phyloP scores from a whole-genome alignment of 352 stramenopile genomes.

The Phytophthora fragariaefolia region DNA sequence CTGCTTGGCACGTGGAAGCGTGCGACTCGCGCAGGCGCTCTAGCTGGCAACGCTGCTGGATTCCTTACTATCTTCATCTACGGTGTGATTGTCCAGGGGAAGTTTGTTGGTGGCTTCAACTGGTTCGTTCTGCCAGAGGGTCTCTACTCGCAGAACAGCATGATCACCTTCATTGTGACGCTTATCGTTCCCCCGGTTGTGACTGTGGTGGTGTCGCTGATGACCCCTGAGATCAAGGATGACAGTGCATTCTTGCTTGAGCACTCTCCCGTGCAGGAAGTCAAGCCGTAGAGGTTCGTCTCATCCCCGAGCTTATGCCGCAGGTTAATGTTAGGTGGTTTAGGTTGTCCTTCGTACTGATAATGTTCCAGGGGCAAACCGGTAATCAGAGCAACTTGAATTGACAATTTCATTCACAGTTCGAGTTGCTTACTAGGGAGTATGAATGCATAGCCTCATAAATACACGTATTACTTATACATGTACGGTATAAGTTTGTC shows the following conservation, averaged over 20 bases:
- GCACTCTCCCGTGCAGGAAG: conserved; percentile 16
- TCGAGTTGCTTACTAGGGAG: no score
- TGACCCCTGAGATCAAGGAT: conserved; percentile 24
- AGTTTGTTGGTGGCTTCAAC: conserved; percentile 67
- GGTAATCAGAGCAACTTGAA: no score
- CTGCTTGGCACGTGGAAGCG: conserved; percentile 60
- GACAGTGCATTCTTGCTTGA: conserved; percentile 17
- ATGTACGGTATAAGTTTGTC: no score
- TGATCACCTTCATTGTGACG: conserved; percentile 73
- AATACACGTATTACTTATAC: no score
- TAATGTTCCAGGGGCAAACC: no score
- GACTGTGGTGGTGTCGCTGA: conserved; percentile 61
- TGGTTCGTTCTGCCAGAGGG: conserved; percentile 68
- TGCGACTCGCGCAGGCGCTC: conserved; percentile 41
- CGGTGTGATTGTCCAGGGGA: conserved; percentile 51
- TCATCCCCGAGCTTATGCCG: not conserved
- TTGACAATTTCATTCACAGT: not conserved
- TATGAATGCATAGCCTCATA: no score
- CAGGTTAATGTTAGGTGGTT: not conserved
- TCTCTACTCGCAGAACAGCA: conserved; percentile 66
- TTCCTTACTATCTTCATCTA: conserved; percentile 68
- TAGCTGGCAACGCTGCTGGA: conserved; percentile 50
- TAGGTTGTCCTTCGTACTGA: not conserved
- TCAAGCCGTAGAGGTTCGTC: not conserved
- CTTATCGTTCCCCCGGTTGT: conserved; percentile 51